These are phyloP conservation scores for Diaporthe ilicicola DNA, from an alignment of 2,329 filamentous ascomycete genomes.

Conservation along the genomic window DNA sequence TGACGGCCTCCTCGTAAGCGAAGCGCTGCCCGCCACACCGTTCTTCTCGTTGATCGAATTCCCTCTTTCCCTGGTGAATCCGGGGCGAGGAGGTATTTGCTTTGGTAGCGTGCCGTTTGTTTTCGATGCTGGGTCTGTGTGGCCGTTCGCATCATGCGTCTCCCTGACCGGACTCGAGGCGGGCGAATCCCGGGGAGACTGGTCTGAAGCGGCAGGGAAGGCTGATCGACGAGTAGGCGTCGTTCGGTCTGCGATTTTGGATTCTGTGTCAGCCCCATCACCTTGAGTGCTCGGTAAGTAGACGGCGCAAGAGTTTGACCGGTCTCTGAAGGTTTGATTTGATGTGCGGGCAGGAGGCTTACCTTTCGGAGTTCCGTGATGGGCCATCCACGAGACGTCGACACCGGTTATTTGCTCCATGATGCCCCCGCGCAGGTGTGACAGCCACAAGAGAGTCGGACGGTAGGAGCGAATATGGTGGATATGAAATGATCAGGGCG, in stretches of 20 bases:
- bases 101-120: conserved; percentile 35
- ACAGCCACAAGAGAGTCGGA: not conserved
- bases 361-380: conserved; percentile 81
- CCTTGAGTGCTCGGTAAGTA: not conserved
- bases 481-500: not conserved
- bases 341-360: conserved; percentile 45
- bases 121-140: conserved; percentile 25
- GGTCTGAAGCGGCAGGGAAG: conserved; percentile 35
- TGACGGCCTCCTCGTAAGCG: conserved; percentile 71
- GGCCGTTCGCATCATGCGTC: conserved; percentile 32
- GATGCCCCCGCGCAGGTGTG: conserved; percentile 38
- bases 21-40: conserved; percentile 43
- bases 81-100: conserved; percentile 43
- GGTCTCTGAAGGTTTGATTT: not conserved
- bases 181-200: conserved; percentile 34
- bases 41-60: conserved; percentile 44
- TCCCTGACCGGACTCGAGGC: conserved; percentile 27
- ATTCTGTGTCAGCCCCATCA: conserved; percentile 21
- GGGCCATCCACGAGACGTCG: conserved; percentile 89
- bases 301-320: not conserved
- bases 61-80: conserved; percentile 40
- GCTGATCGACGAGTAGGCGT: conserved; percentile 34
- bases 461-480: not conserved
- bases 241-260: conserved; percentile 30
- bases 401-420: conserved; percentile 87